phyloP scores from a whole-genome alignment of 768 basidiomycete genomes.

The Tephrocybe sp. region DNA sequence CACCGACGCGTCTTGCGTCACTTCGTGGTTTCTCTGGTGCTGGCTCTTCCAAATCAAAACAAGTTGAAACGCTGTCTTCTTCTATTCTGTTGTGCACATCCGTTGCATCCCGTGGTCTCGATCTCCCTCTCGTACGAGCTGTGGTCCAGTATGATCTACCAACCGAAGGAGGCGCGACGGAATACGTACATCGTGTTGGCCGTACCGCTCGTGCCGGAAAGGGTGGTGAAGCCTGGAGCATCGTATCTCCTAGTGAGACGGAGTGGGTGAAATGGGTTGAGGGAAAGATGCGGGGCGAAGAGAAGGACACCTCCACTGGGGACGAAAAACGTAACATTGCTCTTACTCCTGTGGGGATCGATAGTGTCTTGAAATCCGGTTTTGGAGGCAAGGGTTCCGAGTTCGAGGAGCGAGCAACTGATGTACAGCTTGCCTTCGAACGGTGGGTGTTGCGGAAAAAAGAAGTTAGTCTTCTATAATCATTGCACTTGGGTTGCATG shows the following conservation, averaged over 20 bases:
- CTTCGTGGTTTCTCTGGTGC: constrained; percentile 76
- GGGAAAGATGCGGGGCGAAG: constrained; percentile 68
- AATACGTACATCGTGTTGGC: constrained; percentile 96
- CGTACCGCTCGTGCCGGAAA: constrained; percentile 96
- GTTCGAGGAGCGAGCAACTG: constrained; percentile 88
- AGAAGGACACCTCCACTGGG: constrained; percentile 20
- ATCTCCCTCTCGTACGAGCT: constrained; percentile 90
- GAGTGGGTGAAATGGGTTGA: constrained; percentile 94
- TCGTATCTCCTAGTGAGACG: constrained; percentile 83
- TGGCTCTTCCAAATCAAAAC: constrained; percentile 25
- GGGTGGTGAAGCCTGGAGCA: constrained; percentile 94
- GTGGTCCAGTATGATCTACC: constrained; percentile 97
- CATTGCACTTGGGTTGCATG: constrained; percentile 3
- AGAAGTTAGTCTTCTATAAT: constrained; percentile 49
- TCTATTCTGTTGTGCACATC: constrained; percentile 93
- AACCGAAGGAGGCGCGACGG: constrained; percentile 93
- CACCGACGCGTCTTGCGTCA: constrained; percentile 75
- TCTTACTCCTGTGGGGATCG: constrained; percentile 62
- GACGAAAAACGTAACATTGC: constrained; percentile 41
- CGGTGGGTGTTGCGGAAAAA: constrained; percentile 81
- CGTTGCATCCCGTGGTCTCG: constrained; percentile 97
- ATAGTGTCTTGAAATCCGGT: constrained; percentile 72
- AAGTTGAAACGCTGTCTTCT: constrained; percentile 32
- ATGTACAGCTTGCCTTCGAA: constrained; percentile 94
- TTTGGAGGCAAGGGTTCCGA: constrained; percentile 84